Evolutionary conservation across 179 eudicot genomes (phyloP), one percentile per base, ranked within the genome.

Genomic region (Silene noctiflora): DNA sequence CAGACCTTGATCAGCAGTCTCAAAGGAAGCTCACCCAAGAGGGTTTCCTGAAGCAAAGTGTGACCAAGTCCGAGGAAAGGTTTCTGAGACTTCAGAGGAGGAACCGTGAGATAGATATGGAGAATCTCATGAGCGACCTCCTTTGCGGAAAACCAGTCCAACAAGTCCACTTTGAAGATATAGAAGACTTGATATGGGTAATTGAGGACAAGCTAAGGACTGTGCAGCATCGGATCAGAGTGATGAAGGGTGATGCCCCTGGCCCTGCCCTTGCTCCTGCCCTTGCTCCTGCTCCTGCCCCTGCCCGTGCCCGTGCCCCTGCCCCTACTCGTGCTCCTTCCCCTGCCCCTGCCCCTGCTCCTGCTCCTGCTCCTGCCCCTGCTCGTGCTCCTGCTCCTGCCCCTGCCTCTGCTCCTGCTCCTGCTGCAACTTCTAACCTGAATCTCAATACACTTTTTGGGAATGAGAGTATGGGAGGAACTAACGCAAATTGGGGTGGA

Each of bases 81-180:
- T 16, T 77, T 0, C 1, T 4, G 12, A 81, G 25, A 67, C 33
- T 72, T 25, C 75, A 68, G 8, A 29, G 75, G 67, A 60, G 48
- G 51, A 81, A 77, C 31, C 77, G 83, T 3, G 80, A 80, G 73
- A 58, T 72, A 4, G 73, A 73, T 46, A 79, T 73, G 67, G 77
- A 78, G 58, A 65, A 13, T 10, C 16, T 66, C 27, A 73, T 73
- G 76, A 19, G 27, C 12, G 71, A 55, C 1, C 58, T 78, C 67
- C 44, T 78, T 1, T 0, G 21, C 5, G 72, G 81, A 4, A 72
- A 72, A 35, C 56, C 76, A 9, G 4, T 72, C 17, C 55, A 71
- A 4, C 63, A 71, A 16, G 74, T 76, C 5, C 14, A 16, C 1
- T 20, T 20, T 42, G 19, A 4, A 3, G 74, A 76, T 72, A 2